Conservation (phyloP, 2,329 filamentous ascomycete species). For the Mycocentrospora acerina region DNA sequence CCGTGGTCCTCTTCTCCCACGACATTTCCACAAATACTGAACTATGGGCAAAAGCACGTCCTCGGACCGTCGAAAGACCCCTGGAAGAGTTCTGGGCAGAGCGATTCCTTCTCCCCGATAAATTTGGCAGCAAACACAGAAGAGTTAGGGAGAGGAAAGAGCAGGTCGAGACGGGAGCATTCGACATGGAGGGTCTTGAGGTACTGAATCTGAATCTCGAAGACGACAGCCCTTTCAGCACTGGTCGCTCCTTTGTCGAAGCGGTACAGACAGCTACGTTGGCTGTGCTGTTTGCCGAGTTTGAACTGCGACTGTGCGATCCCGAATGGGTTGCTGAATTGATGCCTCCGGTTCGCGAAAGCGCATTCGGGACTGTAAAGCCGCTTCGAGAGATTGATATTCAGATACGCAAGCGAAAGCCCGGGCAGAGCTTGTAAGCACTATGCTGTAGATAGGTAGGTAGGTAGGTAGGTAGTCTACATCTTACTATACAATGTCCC, state of each 20-base stretch:
- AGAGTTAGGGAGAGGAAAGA: constrained; percentile 1
- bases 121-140: not conserved
- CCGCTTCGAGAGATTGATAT: constrained; percentile 22
- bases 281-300: constrained; percentile 25
- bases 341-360: constrained; percentile 16
- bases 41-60: constrained; percentile 23
- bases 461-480: too few relatives aligned
- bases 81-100: constrained; percentile 32
- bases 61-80: constrained; percentile 15
- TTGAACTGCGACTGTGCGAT: constrained; percentile 30
- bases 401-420: constrained; percentile 26
- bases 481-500: too few relatives aligned
- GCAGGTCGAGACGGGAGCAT: constrained; percentile 5
- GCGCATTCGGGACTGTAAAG: constrained; percentile 22
- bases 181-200: constrained; percentile 20
- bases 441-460: too few relatives aligned
- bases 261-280: constrained; percentile 25
- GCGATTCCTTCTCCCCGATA: constrained; percentile 20
- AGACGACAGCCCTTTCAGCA: constrained; percentile 2
- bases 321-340: constrained; percentile 15
- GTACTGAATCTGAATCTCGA: constrained; percentile 10
- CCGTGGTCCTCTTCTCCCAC: constrained; percentile 24
- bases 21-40: constrained; percentile 25
- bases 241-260: constrained; percentile 17
- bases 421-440: too few relatives aligned